A percentile compares a stretch with the other conserved stretches of the same genome.
These are phyloP conservation scores for Adansonia gregorii DNA, from an alignment of 441 rosid species.

Conservation along the genomic window DNA sequence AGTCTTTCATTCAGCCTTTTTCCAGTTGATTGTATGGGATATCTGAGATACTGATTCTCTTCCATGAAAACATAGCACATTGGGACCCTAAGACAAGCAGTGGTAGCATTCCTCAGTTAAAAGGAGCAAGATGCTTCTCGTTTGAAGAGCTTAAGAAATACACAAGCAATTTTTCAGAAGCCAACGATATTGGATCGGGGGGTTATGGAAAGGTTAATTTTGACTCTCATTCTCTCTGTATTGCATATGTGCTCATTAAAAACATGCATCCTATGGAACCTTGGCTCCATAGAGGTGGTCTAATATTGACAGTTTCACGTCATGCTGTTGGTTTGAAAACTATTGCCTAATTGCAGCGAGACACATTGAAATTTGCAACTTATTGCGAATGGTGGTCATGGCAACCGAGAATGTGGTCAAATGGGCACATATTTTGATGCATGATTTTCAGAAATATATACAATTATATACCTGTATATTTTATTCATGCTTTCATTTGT, in stretches of 20 bases:
- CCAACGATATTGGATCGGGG: slow-evolving; percentile 56
- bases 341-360: background rate
- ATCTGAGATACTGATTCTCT: background rate
- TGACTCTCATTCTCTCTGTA: background rate
- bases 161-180: slow-evolving; percentile 58
- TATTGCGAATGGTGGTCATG: background rate
- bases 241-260: background rate
- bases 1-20: background rate
- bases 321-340: background rate
- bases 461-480: background rate
- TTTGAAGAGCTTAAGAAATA: slow-evolving; percentile 75
- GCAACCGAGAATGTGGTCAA: too few relatives aligned
- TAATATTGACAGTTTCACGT: background rate
- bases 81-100: slow-evolving; percentile 62
- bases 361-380: background rate
- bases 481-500: slow-evolving; percentile 6
- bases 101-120: slow-evolving; percentile 62
- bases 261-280: background rate
- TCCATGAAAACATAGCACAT: slow-evolving; percentile 26
- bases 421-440: background rate
- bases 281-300: background rate
- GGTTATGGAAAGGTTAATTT: slow-evolving; percentile 80
- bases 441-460: background rate
- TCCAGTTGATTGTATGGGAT: background rate
- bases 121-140: slow-evolving; percentile 73